Evolutionary conservation across 305 asterid genomes (phyloP).

Genomic region (Rubia occidens): DNA sequence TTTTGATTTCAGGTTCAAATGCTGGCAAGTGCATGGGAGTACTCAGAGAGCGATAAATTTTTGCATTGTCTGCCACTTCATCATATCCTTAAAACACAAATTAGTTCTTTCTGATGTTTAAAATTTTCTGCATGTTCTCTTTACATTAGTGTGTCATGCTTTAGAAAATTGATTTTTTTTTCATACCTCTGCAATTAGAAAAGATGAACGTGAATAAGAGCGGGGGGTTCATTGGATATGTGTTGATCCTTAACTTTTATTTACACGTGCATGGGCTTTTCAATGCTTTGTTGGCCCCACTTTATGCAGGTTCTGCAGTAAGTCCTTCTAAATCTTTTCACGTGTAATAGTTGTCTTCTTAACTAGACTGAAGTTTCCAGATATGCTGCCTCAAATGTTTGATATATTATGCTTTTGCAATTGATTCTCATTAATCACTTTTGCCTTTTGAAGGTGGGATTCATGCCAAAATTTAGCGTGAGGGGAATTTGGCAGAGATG

Average conservation of each 20-base stretch:
- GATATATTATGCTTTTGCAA: constrained; percentile 11
- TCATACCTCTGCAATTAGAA: neutral
- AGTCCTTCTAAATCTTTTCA: constrained; percentile 19
- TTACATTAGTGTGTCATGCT: neutral
- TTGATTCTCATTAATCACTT: constrained; percentile 11
- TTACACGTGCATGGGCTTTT: constrained; percentile 81
- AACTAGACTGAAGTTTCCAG: constrained; percentile 9
- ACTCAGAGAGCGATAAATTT: constrained; percentile 58
- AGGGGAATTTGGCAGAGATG: constrained; percentile 99
- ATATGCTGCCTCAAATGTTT: neutral
- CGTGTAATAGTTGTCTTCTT: constrained; percentile 1
- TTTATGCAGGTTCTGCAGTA: constrained; percentile 78
- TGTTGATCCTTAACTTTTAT: constrained; percentile 40
- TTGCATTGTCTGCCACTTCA: constrained; percentile 92
- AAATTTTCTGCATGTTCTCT: neutral
- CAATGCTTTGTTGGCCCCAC: constrained; percentile 84
- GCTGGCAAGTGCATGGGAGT: constrained; percentile 85
- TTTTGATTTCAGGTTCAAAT: constrained; percentile 65
- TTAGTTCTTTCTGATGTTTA: neutral
- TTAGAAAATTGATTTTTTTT: neutral
- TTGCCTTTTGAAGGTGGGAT: constrained; percentile 51
- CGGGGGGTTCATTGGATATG: neutral
- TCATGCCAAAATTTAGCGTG: constrained; percentile 92
- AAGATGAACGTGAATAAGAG: neutral
- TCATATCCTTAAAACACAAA: constrained; percentile 60